Evolutionary conservation across 2,329 filamentous ascomycete species (phyloP), one percentile per base, ranked within the genome.

Genomic region (Phialophora expanda): DNA sequence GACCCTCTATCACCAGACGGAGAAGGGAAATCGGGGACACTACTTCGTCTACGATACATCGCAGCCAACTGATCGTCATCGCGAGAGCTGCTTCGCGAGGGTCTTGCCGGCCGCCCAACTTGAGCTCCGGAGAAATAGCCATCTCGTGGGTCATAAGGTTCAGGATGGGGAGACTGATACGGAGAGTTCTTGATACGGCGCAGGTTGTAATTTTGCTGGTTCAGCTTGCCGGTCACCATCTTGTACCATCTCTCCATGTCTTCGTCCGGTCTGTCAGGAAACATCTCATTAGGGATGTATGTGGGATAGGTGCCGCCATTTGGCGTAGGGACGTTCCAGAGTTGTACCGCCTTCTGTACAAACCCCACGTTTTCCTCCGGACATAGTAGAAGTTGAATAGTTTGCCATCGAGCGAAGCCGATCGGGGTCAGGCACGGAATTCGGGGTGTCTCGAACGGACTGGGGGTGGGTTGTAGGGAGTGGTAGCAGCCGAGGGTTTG

Each of bases 351-450:
- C 73, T 87, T 89, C 73, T 95, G 92, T 26, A 99, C 78, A 73
- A 93, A 94, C 0, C 87, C 87, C 0, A 93, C 90, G 79, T 98
- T 93, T 73, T 96, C 91, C 71, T 95, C 90, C 0, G 95, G 95
- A 1, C 89, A 91, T 1, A 98, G 85, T 41, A 98, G 82, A 24
- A 97, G 85, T 79, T 98, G 92, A 62, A 98, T 90, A 0, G 91
- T 92, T 80, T 97, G 90, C 94, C 94, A 99, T 76, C 92, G 89
- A 51, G 94, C 91, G 77, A 96, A 99, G 48, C 95, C 95, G 74
- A 87, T 86, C 0, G 85, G 83, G 41, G 94, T 96, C 63, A 99
- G 81, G 14, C 93, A 91, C 0, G 95, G 95, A 50, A 97, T 85
- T 0, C 86, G 88, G 0, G 94, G 95, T 0, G 88, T 82, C 3